Percentiles rank a stretch among this genome's conserved stretches.
phyloP scores from a whole-genome alignment of 1,284 basidiomycete species.

The Irpex sp. region DNA sequence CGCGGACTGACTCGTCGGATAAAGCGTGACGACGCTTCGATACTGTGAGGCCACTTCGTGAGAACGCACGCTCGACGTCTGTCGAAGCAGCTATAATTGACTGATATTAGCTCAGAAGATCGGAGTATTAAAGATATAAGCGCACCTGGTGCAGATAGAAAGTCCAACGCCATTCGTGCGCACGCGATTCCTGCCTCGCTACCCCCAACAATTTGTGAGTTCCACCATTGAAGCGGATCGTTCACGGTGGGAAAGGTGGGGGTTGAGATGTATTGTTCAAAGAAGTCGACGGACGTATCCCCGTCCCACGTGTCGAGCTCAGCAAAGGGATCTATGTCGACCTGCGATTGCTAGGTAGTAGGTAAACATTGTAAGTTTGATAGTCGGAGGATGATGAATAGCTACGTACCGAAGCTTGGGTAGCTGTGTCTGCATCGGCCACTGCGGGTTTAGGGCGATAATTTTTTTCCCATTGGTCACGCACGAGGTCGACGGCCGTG shows the following conservation, averaged over 20 bases:
- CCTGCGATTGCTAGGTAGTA: not conserved
- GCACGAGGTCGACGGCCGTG: not conserved
- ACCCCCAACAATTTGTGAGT: not conserved
- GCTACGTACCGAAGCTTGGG: not conserved
- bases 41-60: not conserved
- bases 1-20: too few relatives aligned
- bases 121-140: not conserved
- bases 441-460: not conserved
- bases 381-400: not conserved
- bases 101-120: not conserved
- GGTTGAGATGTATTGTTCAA: not conserved
- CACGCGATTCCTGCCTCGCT: not conserved
- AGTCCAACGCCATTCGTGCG: not conserved
- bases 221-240: not conserved
- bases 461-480: not conserved
- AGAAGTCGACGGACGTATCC: not conserved
- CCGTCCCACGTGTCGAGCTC: not conserved
- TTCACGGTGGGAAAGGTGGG: not conserved
- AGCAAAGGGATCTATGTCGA: not conserved
- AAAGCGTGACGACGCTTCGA: too few relatives aligned
- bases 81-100: not conserved
- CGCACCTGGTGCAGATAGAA: constrained; percentile 2
- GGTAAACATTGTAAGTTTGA: not conserved
- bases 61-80: not conserved
- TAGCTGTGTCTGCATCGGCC: too few relatives aligned